Evolutionary conservation across 805 yeast species (phyloP), one percentile per base, ranked within the genome.

Genomic region (Wickerhamomyces rabaulensis): DNA sequence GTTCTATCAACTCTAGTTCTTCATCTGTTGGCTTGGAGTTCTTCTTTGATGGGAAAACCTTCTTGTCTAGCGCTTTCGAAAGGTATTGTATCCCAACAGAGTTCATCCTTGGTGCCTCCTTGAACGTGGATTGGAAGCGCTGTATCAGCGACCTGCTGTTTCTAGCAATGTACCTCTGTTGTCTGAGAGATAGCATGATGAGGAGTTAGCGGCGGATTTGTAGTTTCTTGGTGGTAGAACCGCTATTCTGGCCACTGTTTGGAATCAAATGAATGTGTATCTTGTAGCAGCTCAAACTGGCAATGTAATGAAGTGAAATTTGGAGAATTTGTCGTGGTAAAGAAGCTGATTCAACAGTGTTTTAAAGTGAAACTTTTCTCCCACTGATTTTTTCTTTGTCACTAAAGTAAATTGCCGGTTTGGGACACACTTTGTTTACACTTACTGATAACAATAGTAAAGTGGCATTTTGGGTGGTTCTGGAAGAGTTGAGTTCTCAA

Each of bases 21-120:
- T 54, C 52, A 3, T 40, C 33, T 6, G 61, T 43, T 23, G 54
- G 50, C 4, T 47, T 43, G 3, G 48, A 22, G 50, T 55, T 55
- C 60, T 66, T 42, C 51, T 64, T 25, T 50, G 60, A 33, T 58
- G 61, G 48, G 60, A 87, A 89, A 1, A 88, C 60, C 54, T 82
- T 87, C 15, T 56, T 50, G 47, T 82, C 90, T 12, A 88, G 61
- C 0, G 69, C 67, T 4, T 67, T 63, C 0, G 94, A 79, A 19
- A 88, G 67, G 53, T 87, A 84, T 59, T 89, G 96, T 23, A 88
- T 85, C 0, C 95, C 95, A 8, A 86, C 84, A 17, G 84, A 84
- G 60, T 87, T 88, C 26, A 84, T 66, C 31, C 89, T 63, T 8
- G 84, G 87, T 41, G 57, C 52, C 56, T 76, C 76, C 43, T 25